A percentile compares a stretch with the other conserved stretches of the same genome.
Conservation (phyloP, 2,329 filamentous ascomycete species). For the Gremmenia infestans region DNA sequence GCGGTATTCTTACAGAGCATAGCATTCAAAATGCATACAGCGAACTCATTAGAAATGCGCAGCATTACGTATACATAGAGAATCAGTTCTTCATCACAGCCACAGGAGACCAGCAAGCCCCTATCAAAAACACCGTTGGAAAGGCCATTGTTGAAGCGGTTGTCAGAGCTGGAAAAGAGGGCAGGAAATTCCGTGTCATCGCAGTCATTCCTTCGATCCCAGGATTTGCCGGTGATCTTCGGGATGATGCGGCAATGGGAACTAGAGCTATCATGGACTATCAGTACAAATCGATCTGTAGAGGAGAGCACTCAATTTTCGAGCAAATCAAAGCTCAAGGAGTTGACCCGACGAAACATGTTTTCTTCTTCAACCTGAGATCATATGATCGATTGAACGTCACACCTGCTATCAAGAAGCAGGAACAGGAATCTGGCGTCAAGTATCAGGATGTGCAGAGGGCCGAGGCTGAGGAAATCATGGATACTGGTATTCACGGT, state of each 20-base stretch:
- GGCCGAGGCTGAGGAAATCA: slow-evolving; percentile 83
- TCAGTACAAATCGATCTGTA: slow-evolving; percentile 92
- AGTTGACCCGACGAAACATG: slow-evolving; percentile 71
- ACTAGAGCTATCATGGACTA: slow-evolving; percentile 96
- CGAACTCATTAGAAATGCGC: slow-evolving; percentile 77
- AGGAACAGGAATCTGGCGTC: slow-evolving; percentile 77
- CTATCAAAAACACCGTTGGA: slow-evolving; percentile 84
- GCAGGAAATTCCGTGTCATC: slow-evolving; percentile 85
- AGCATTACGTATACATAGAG: slow-evolving; percentile 96
- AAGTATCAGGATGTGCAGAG: slow-evolving; percentile 82
- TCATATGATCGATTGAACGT: slow-evolving; percentile 90
- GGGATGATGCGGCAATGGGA: slow-evolving; percentile 75
- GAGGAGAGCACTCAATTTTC: slow-evolving; percentile 87
- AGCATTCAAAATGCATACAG: slow-evolving; percentile 84
- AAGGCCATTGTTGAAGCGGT: slow-evolving; percentile 86
- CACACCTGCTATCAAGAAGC: slow-evolving; percentile 65
- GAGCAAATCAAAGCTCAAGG: slow-evolving; percentile 69
- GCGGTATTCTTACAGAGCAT: slow-evolving; percentile 77
- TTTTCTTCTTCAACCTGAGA: slow-evolving; percentile 91
- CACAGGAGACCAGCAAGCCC: slow-evolving; percentile 80
- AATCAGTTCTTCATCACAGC: slow-evolving; percentile 98
- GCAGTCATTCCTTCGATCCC: slow-evolving; percentile 87
- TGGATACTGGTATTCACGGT: slow-evolving; percentile 68
- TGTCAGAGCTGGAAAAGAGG: slow-evolving; percentile 73
- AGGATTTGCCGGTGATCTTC: slow-evolving; percentile 87